Evolutionary conservation across 2,329 filamentous ascomycete genomes (phyloP).

Genomic region (Fusarium ambrosium): DNA sequence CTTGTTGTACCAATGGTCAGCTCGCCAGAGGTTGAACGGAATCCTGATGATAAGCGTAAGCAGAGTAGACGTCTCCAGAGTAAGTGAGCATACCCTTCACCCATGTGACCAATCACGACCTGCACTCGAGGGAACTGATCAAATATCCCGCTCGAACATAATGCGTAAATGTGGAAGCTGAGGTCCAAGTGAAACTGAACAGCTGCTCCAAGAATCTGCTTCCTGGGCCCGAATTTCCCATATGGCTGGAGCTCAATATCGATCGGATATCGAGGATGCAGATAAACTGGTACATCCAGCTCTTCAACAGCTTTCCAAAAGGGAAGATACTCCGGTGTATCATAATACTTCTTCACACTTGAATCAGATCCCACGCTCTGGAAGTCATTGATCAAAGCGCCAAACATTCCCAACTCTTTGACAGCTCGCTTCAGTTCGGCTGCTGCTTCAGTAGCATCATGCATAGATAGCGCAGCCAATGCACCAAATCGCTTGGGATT

Average conservation of each 20-base stretch:
- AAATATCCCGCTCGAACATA: slow-evolving; percentile 32
- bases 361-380: background rate
- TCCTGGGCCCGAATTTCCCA: slow-evolving; percentile 5
- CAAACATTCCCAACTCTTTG: slow-evolving; percentile 3
- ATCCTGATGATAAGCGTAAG: background rate
- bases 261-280: slow-evolving; percentile 22
- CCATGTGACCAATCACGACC: slow-evolving; percentile 22
- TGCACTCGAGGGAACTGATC: slow-evolving; percentile 10
- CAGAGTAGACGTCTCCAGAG: background rate
- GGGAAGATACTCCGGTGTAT: background rate
- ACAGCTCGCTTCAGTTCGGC: slow-evolving; percentile 13
- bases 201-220: slow-evolving; percentile 15
- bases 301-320: slow-evolving; percentile 25
- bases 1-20: slow-evolving; percentile 24
- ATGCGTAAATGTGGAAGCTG: slow-evolving; percentile 19
- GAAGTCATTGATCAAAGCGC: slow-evolving; percentile 24
- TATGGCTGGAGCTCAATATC: background rate
- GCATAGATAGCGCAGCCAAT: slow-evolving; percentile 17
- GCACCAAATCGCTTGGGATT: slow-evolving; percentile 12
- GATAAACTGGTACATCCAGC: slow-evolving; percentile 20
- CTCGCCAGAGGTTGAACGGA: slow-evolving; percentile 21
- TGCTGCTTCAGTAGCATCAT: slow-evolving; percentile 5
- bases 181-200: slow-evolving; percentile 21
- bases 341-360: slow-evolving; percentile 7
- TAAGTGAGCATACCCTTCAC: slow-evolving; percentile 17